Evolutionary conservation across 2,329 filamentous ascomycete species (phyloP).

Genomic region (Calonectria ilicicola): DNA sequence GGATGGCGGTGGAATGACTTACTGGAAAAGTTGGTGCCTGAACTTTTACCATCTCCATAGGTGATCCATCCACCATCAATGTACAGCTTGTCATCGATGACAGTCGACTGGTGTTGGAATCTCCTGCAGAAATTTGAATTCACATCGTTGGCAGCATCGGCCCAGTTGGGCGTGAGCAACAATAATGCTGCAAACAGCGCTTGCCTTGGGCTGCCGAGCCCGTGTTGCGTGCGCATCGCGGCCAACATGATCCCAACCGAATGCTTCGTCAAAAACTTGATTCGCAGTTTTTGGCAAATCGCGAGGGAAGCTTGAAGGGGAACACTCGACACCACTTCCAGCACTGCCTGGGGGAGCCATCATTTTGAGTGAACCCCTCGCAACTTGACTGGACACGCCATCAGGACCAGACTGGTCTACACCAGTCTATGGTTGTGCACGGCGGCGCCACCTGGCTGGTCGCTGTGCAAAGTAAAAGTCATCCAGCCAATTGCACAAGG

Average conservation of each 20-base stretch:
- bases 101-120: constrained; percentile 68
- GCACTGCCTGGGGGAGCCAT: neutral
- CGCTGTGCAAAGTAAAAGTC: neutral
- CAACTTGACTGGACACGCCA: neutral
- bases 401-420: neutral
- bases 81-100: constrained; percentile 68
- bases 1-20: too few relatives aligned
- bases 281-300: neutral
- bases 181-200: neutral
- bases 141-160: neutral
- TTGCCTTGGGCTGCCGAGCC: neutral
- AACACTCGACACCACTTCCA: neutral
- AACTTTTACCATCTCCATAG: too few relatives aligned
- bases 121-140: constrained; percentile 59
- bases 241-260: neutral
- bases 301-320: neutral
- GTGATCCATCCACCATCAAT: constrained; percentile 68
- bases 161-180: neutral
- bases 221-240: neutral
- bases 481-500: neutral
- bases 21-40: too few relatives aligned
- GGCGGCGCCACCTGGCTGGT: neutral
- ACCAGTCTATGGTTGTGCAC: neutral
- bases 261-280: neutral
- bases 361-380: neutral